A percentile compares a stretch with the other conserved stretches of the same genome.
Evolutionary conservation across 2,329 filamentous ascomycete genomes (phyloP).

Genomic region (Xylaria digitata): DNA sequence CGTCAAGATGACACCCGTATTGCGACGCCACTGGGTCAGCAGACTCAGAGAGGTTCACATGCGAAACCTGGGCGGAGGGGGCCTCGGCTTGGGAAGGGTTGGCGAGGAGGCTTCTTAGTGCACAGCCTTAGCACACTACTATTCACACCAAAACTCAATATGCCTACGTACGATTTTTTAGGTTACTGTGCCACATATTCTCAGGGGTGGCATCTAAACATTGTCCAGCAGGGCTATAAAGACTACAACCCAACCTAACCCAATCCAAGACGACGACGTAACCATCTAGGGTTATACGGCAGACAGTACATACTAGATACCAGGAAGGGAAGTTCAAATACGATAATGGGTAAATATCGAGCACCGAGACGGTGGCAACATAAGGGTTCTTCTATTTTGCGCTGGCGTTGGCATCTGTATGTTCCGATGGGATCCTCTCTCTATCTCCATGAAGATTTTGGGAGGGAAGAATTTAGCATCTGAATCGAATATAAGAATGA

Average conservation of each 20-base stretch:
- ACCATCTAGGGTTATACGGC: neutral
- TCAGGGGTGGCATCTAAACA: neutral
- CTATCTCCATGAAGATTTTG: neutral
- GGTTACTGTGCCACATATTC: neutral
- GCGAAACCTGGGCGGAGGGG: conserved; percentile 48
- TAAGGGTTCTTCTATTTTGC: neutral
- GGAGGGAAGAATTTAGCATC: neutral
- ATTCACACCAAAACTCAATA: neutral
- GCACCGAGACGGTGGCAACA: neutral
- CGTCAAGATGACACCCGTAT: conserved; percentile 66
- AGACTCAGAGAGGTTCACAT: conserved; percentile 61
- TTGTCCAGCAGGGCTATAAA: neutral
- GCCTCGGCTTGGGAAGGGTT: conserved; percentile 49
- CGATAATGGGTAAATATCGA: neutral
- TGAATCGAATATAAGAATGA: neutral
- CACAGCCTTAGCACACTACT: neutral
- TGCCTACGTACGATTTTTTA: neutral
- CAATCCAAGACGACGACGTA: neutral
- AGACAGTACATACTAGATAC: neutral
- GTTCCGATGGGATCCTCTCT: neutral
- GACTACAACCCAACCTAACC: neutral
- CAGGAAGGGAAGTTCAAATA: neutral
- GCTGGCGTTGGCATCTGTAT: neutral
- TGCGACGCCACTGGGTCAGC: conserved; percentile 68
- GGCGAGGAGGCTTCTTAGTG: conserved; percentile 44